Conservation (phyloP, 441 rosid species). For the Manihot esculenta region DNA sequence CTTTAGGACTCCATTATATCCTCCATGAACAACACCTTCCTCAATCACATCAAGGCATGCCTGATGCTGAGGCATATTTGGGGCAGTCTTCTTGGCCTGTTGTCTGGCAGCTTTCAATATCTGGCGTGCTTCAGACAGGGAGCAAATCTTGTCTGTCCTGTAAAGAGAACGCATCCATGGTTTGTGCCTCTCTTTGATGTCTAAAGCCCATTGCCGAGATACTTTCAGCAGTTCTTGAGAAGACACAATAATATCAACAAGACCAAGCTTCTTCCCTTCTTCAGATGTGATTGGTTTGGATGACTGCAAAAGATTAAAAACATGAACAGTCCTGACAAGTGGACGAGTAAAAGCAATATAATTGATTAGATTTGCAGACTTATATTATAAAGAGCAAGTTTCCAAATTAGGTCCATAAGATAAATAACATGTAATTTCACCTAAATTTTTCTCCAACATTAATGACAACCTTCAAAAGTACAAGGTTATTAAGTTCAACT, state of each 20-base stretch:
- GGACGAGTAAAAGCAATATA: not conserved
- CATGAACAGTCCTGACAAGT: slow-evolving; percentile 12
- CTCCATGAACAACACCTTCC: slow-evolving; percentile 90
- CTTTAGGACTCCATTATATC: slow-evolving; percentile 85
- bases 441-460: not conserved
- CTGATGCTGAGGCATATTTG: slow-evolving; percentile 85
- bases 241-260: slow-evolving; percentile 74
- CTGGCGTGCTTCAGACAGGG: slow-evolving; percentile 78
- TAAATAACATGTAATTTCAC: not conserved
- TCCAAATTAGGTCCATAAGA: not conserved
- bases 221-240: slow-evolving; percentile 74
- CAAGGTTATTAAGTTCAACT: not conserved
- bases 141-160: slow-evolving; percentile 80
- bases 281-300: slow-evolving; percentile 85
- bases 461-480: not conserved
- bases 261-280: slow-evolving; percentile 84
- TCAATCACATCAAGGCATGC: slow-evolving; percentile 88
- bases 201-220: slow-evolving; percentile 83
- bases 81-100: slow-evolving; percentile 72
- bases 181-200: slow-evolving; percentile 66
- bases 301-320: slow-evolving; percentile 42
- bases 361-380: not conserved
- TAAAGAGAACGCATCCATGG: slow-evolving; percentile 89
- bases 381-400: not conserved
- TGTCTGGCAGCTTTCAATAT: slow-evolving; percentile 57